A percentile compares a stretch with the other conserved stretches of the same genome.
These are phyloP conservation scores for Globisporangium barbulae DNA, from an alignment of 352 stramenopile species.

Conservation along the genomic window DNA sequence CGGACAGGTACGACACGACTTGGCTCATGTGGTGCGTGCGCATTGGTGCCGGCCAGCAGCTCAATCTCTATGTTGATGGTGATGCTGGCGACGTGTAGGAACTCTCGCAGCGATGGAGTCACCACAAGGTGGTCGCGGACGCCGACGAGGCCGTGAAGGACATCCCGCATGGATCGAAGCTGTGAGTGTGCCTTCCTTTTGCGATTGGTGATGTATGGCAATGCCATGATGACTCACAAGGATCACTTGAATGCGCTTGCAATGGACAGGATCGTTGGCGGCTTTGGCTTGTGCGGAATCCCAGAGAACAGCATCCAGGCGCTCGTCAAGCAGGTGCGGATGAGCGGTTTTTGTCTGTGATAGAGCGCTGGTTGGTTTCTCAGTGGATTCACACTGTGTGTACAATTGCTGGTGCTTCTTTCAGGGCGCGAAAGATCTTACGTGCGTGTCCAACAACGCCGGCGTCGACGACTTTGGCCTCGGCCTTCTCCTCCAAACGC, in stretches of 20 bases:
- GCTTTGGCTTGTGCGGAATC: constrained; percentile 91
- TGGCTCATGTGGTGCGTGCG: neutral
- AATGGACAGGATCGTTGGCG: constrained; percentile 68
- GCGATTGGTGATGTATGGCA: neutral
- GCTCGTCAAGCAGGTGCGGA: constrained; percentile 64
- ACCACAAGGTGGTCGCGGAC: constrained; percentile 66
- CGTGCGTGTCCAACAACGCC: constrained; percentile 91
- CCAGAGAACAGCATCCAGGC: constrained; percentile 89
- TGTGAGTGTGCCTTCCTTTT: constrained; percentile 34
- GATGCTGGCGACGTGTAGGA: neutral
- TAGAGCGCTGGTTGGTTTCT: constrained; percentile 2
- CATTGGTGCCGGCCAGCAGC: neutral
- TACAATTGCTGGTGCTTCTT: neutral
- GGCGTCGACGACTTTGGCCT: constrained; percentile 94
- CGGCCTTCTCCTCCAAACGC: constrained; percentile 90
- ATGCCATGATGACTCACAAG: neutral
- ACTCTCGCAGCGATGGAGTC: constrained; percentile 23
- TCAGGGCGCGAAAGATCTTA: constrained; percentile 82
- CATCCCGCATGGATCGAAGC: constrained; percentile 61
- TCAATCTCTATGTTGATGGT: constrained; percentile 1
- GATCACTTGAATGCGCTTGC: neutral
- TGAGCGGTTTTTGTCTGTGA: neutral
- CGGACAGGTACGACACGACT: constrained; percentile 1
- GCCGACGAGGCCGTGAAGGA: constrained; percentile 74
- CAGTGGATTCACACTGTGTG: neutral